Evolutionary conservation across 495 filamentous ascomycete species (phyloP), one percentile per base, ranked within the genome.

Genomic region (Penicillium goetzii): DNA sequence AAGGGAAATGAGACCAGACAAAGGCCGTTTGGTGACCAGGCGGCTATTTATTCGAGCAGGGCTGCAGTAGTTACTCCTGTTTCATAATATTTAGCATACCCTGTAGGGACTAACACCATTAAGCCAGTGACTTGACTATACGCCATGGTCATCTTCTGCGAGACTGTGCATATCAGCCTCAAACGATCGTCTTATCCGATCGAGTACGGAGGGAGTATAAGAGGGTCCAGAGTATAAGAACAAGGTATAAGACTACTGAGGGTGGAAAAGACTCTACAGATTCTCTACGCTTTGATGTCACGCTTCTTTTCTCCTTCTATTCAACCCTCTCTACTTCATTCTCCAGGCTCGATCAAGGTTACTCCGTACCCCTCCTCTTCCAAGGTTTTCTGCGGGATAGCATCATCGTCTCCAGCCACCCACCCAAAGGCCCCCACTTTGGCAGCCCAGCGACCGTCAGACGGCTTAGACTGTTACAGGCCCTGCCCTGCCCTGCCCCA

Each of bases 341-440:
- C 14, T 21, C 25, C 6, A 45, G 14, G 2, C 12, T n/a, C n/a
- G n/a, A n/a, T n/a, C n/a, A n/a, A n/a, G n/a, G n/a, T n/a, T n/a
- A n/a, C n/a, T n/a, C 10, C 3, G 45, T 45, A 47, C 32, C 52
- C 41, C 30, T n/a, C 38, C 15, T 45, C 59, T 68, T 54, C 59
- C 62, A 68, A 62, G 66, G 38, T 59, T 49, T 55, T 34, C 56
- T 33, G 59, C 59, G n/a, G 52, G 52, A 64, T 64, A 62, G 33
- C 59, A 68, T 65, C 66, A 65, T 65, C 59, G 47, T 36, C 62
- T 43, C 59, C 66, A 64, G 56, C 60, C 65, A 53, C 50, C 52
- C 19, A 23, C 38, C 58, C 41, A 59, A 50, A 57, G 62, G 38
- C 43, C 60, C 60, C 60, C 59, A 66, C 50, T 62, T 61, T 62